phyloP scores from a whole-genome alignment of 1,284 basidiomycete genomes.

The Lignosus rhinocerotis region DNA sequence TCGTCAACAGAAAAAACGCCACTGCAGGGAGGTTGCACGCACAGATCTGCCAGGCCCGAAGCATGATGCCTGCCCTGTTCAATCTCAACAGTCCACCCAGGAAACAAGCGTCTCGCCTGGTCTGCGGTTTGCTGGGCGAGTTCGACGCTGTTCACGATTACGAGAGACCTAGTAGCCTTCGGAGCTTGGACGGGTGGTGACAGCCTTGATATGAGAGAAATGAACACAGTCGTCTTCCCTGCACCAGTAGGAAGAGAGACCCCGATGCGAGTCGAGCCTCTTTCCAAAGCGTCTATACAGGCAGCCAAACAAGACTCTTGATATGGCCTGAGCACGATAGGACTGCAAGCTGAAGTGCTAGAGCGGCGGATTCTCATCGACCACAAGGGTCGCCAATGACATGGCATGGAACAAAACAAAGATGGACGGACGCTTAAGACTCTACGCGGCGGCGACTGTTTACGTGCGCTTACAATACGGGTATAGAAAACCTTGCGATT shows the following conservation, averaged over 20 bases:
- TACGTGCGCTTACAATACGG: conserved; percentile 6
- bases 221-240: conserved; percentile 94
- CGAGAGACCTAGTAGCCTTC: conserved; percentile 60
- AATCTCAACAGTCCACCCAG: conserved; percentile 83
- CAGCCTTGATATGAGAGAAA: conserved; percentile 72
- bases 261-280: conserved; percentile 77
- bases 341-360: conserved; percentile 6
- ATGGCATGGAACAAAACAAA: conserved; percentile 26
- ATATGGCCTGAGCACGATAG: conserved; percentile 75
- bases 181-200: conserved; percentile 42
- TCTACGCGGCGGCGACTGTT: neutral
- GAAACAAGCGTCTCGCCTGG: conserved; percentile 69
- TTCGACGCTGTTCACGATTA: conserved; percentile 87
- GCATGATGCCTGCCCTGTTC: conserved; percentile 89
- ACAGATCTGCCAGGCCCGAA: conserved; percentile 85
- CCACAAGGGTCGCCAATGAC: conserved; percentile 6
- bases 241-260: conserved; percentile 91
- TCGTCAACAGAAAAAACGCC: conserved; percentile 13
- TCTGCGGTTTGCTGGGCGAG: conserved; percentile 86
- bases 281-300: conserved; percentile 71
- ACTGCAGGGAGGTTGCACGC: conserved; percentile 28
- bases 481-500: conserved; percentile 27
- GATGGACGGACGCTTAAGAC: neutral
- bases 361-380: conserved; percentile 15
- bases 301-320: conserved; percentile 85